phyloP scores from a whole-genome alignment of 2,329 filamentous ascomycete species.

The Colletotrichum neosansevieriae region DNA sequence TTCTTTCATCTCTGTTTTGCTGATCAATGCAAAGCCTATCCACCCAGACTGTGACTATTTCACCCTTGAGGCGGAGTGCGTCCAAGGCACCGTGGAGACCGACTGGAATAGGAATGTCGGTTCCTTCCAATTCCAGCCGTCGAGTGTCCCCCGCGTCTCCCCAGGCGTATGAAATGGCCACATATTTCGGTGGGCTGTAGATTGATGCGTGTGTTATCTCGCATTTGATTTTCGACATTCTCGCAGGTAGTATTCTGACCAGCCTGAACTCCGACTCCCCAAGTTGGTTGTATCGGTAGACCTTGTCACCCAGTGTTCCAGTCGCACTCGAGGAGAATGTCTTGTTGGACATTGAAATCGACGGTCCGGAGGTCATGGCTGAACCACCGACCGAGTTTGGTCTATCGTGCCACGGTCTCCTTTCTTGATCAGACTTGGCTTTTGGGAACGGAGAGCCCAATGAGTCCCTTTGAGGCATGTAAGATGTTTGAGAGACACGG shows the following conservation, averaged over 20 bases:
- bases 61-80: conserved; percentile 33
- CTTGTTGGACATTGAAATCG: neutral
- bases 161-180: conserved; percentile 52
- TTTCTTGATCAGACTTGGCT: neutral
- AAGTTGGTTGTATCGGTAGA: conserved; percentile 21
- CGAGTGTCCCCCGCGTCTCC: conserved; percentile 45
- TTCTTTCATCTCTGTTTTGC: conserved; percentile 12
- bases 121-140: conserved; percentile 38
- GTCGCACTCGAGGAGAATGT: neutral
- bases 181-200: conserved; percentile 42
- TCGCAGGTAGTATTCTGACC: conserved; percentile 39
- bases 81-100: conserved; percentile 43
- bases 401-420: neutral
- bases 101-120: conserved; percentile 33
- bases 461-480: too few relatives aligned
- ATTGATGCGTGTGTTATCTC: conserved; percentile 36
- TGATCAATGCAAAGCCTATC: conserved; percentile 45
- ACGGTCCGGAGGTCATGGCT: neutral
- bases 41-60: conserved; percentile 42
- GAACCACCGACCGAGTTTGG: neutral
- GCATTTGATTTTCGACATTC: conserved; percentile 39
- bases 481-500: neutral
- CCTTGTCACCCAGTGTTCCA: conserved; percentile 1
- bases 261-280: conserved; percentile 32
- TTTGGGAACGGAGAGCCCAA: neutral